Base-by-base conservation (phyloP, 768 basidiomycete species). In the Xerocomellus chrysenteron region DNA sequence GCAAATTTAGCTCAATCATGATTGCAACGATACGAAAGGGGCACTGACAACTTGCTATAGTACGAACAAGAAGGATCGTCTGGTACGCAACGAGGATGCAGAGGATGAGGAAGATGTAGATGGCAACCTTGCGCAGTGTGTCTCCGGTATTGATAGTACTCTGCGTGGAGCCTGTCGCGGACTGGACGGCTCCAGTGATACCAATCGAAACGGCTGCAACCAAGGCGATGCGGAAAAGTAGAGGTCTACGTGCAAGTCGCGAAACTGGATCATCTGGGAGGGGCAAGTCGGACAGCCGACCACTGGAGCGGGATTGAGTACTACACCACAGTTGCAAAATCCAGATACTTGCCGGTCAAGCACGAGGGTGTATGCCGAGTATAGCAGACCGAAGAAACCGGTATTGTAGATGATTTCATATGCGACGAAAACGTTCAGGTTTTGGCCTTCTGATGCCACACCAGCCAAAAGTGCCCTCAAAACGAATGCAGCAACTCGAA, bases 371-470 rank as follows among this genome's bases (percentile, higher is more conserved):
- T 75, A 73, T 17, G 72, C 66, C 13, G 69, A 74, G 49, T 71
- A 74, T 9, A 74, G 47, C 40, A 74, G 49, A 58, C 68, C 70
- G 26, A 71, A 75, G 68, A 75, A 73, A 42, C 73, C 73, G 17
- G 68, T 64, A 44, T 68, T 73, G 57, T 75, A 75, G 19, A 75
- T 33, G 52, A 74, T 56, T 52, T 67, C 60, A 48, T 65, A 66
- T n/a, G 73, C 58, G 48, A 73, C 57, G 30, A 72, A 47, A 35
- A 66, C 32, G 24, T 60, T 50, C 32, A 65, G 21, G 26, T 69
- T 56, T 49, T 72, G 35, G 6, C 62, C 68, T 2, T 62, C 68
- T 6, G 54, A 50, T 21, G 51, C 35, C 19, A 65, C 65, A 4
- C 59, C 57, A 32, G 73, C 72, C 26, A 74, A 58, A 19, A 65